Conservation (phyloP, 1,139 yeast species). For the Yamadazyma mexicana region DNA sequence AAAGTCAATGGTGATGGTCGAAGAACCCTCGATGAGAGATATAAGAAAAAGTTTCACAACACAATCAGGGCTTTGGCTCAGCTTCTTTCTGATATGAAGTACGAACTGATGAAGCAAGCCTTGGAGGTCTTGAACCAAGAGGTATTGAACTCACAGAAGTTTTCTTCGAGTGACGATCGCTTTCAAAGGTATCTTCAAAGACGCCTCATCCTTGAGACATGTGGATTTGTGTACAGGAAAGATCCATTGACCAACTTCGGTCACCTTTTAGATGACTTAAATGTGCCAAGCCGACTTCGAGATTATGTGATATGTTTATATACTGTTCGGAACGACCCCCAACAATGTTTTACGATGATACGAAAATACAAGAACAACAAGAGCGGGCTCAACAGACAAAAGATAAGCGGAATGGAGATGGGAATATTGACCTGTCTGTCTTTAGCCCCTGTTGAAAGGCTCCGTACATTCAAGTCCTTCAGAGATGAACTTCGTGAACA, state of each 20-base stretch:
- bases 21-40: constrained; percentile 4
- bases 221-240: constrained; percentile 10
- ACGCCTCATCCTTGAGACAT: constrained; percentile 5
- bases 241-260: neutral
- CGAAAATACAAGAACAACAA: constrained; percentile 6
- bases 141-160: neutral
- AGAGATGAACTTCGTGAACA: constrained; percentile 5
- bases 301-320: constrained; percentile 1
- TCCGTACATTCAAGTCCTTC: constrained; percentile 9
- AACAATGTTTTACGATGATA: constrained; percentile 4
- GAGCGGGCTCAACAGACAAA: constrained; percentile 7
- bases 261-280: neutral
- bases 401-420: constrained; percentile 10
- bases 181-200: constrained; percentile 6
- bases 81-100: constrained; percentile 24
- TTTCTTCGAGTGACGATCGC: neutral
- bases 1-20: constrained; percentile 5
- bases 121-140: constrained; percentile 3
- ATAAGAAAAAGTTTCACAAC: constrained; percentile 26
- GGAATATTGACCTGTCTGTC: constrained; percentile 10
- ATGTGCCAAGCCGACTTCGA: neutral
- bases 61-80: constrained; percentile 30
- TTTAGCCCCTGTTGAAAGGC: constrained; percentile 2
- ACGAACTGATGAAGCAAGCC: constrained; percentile 12
- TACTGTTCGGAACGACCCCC: constrained; percentile 7